A percentile compares a stretch with the other conserved stretches of the same genome.
phyloP scores from a whole-genome alignment of 2,329 filamentous ascomycete genomes.

The Cadophora sp. region DNA sequence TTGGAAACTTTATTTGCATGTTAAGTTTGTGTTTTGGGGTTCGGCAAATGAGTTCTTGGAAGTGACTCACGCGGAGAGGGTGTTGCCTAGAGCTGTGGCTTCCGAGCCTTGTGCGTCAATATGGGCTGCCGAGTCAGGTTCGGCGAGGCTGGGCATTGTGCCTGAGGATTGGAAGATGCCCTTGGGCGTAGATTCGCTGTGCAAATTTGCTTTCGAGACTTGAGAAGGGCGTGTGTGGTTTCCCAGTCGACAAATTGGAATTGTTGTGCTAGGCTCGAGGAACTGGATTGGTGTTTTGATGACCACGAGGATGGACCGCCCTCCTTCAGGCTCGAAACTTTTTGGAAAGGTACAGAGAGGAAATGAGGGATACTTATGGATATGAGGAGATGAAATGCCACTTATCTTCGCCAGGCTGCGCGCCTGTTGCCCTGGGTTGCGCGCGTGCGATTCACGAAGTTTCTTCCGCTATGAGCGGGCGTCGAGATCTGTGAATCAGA shows the following conservation, averaged over 20 bases:
- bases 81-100: conserved; percentile 21
- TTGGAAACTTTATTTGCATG: conserved; percentile 3
- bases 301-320: background rate
- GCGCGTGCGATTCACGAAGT: background rate
- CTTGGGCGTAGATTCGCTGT: background rate
- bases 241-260: background rate
- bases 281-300: background rate
- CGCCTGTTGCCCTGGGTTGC: background rate
- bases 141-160: conserved; percentile 13
- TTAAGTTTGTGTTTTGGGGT: background rate
- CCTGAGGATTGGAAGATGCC: background rate
- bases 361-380: background rate
- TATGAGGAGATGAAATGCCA: background rate
- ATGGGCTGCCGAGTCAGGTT: background rate
- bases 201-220: background rate
- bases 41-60: conserved; percentile 1
- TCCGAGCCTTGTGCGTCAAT: conserved; percentile 2
- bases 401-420: background rate
- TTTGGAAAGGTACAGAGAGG: background rate
- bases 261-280: background rate
- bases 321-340: background rate
- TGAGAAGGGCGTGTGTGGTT: background rate
- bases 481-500: background rate
- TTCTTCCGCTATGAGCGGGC: background rate
- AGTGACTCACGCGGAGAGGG: conserved; percentile 26